Evolutionary conservation across 2,329 filamentous ascomycete species (phyloP), one percentile per base, ranked within the genome.

Genomic region (Emergomyces pasteurianus): DNA sequence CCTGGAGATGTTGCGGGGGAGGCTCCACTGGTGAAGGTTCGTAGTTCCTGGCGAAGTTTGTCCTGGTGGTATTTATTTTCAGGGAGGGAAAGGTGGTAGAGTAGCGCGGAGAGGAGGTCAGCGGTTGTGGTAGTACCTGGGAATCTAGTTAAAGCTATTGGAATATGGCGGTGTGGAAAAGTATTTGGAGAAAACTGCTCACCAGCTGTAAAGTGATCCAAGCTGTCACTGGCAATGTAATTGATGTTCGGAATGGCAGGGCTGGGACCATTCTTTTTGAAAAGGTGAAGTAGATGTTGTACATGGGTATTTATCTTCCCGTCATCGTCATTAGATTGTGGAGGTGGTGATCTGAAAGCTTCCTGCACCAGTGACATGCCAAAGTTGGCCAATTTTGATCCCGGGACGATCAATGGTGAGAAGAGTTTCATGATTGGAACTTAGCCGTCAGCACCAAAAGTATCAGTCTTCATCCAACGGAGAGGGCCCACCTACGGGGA

Each of bases 161-260:
- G 28, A n/a, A 52, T 5, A 34, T 16, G 16, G 16, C 14, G n/a
- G 8, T 36, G 43, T 34, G 53, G 50, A n/a, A 16, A 26, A 8
- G 18, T 16, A 9, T 34, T 18, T 43, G 23, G 5, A 16, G 28
- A 14, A 31, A 18, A 31, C 10, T 43, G 18, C 60, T 54, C 61
- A 64, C 64, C 64, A 40, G 60, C 64, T 36, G 63, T 40, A 40
- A 65, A 64, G 59, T 65, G 61, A 46, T 65, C 64, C 7, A 65
- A 26, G 36, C 63, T 63, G 47, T 65, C 64, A 40, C 64, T 65
- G 38, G 64, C 64, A 28, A 65, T 62, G 50, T 63, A 65, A 23
- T 46, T 61, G 21, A 59, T 56, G 56, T 61, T 55, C 1, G 64
- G 63, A 43, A 65, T 60, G 36, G 59, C 58, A 18, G 31, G 14